Evolutionary conservation across 495 filamentous ascomycete species (phyloP).

Genomic region (Eremomyces bilateralis): DNA sequence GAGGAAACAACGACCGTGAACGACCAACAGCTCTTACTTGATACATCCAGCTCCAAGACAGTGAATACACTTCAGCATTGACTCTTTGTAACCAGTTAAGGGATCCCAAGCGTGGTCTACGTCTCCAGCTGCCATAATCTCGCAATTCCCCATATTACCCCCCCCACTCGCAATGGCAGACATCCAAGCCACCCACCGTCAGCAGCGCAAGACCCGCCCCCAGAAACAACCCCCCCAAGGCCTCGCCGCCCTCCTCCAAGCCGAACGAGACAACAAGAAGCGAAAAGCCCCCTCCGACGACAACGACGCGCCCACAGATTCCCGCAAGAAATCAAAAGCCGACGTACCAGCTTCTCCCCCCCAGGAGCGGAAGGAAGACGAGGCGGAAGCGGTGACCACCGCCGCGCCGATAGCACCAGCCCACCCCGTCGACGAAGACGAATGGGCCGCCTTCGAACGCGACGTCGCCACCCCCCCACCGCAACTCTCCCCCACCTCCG

Average conservation of each 20-base stretch:
- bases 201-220: slow-evolving; percentile 21
- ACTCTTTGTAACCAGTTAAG: no score
- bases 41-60: no score
- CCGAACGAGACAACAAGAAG: slow-evolving; percentile 37
- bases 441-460: slow-evolving; percentile 82
- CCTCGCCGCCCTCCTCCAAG: no score
- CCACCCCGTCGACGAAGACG: slow-evolving; percentile 44
- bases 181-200: slow-evolving; percentile 55
- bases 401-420: not conserved
- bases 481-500: slow-evolving; percentile 10
- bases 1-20: no score
- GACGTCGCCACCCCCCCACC: slow-evolving; percentile 43
- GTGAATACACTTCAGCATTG: no score
- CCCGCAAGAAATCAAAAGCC: not conserved
- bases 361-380: not conserved
- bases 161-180: slow-evolving; percentile 41
- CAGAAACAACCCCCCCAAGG: slow-evolving; percentile 14
- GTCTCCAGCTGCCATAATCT: no score
- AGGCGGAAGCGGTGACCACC: slow-evolving; percentile 3
- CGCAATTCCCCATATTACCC: not conserved
- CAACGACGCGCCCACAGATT: slow-evolving; percentile 22
- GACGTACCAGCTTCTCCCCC: not conserved
- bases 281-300: slow-evolving; percentile 30
- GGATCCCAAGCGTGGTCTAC: no score
- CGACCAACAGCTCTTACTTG: no score